Conservation (phyloP, 148 eudicot species). For the Amaranthus palmeri region DNA sequence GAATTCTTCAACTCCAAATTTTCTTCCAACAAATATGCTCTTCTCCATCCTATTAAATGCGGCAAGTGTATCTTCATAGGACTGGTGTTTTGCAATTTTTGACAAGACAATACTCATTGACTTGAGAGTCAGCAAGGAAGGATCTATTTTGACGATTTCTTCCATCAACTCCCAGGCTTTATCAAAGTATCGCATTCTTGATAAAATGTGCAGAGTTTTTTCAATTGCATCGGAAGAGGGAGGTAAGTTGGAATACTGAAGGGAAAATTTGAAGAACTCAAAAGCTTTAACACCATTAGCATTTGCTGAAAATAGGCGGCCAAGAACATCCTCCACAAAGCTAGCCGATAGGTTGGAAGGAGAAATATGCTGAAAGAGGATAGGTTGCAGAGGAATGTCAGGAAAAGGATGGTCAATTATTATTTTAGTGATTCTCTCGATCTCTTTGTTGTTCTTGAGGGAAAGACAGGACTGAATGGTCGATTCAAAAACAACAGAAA, state of each 20-base stretch:
- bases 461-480: slow-evolving; percentile 22
- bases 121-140: slow-evolving; percentile 62
- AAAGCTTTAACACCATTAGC: slow-evolving; percentile 84
- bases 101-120: slow-evolving; percentile 79
- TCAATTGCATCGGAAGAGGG: slow-evolving; percentile 78
- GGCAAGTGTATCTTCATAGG: slow-evolving; percentile 72
- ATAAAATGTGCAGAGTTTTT: slow-evolving; percentile 74
- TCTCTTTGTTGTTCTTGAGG: slow-evolving; percentile 25
- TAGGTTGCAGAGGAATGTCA: slow-evolving; percentile 48
- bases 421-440: slow-evolving; percentile 48
- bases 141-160: slow-evolving; percentile 37
- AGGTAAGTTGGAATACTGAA: slow-evolving; percentile 30
- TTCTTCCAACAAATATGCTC: slow-evolving; percentile 41
- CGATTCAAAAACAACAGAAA: slow-evolving; percentile 26
- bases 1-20: slow-evolving; percentile 73
- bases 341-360: slow-evolving; percentile 39
- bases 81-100: slow-evolving; percentile 59
- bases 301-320: slow-evolving; percentile 62
- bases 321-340: slow-evolving; percentile 71
- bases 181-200: slow-evolving; percentile 77
- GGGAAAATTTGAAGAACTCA: slow-evolving; percentile 64
- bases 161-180: slow-evolving; percentile 85
- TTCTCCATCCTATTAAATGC: slow-evolving; percentile 84
- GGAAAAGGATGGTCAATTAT: slow-evolving; percentile 82
- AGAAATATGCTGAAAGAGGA: slow-evolving; percentile 41